These are phyloP conservation scores for Colletotrichum somersetense DNA, from an alignment of 2,329 filamentous ascomycete genomes.

Conservation along the genomic window DNA sequence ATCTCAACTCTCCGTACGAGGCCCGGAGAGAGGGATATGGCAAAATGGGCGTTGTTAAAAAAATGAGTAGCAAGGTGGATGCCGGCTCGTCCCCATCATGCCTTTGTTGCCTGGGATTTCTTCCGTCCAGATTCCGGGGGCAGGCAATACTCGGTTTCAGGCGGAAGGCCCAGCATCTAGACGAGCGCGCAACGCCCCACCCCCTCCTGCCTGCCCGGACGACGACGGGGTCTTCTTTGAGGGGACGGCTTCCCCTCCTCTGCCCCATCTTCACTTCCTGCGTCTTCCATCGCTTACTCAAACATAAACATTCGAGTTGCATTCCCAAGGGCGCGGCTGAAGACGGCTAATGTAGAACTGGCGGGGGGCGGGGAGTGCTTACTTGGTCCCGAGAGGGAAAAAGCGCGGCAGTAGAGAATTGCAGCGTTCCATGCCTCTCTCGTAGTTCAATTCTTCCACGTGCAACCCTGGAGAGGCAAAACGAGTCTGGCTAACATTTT, in stretches of 20 bases:
- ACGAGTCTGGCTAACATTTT: not conserved
- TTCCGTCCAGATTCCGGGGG: not conserved
- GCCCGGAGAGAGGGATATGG: not conserved
- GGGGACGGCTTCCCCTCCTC: not conserved
- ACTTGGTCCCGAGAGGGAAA: not conserved
- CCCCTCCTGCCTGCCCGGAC: not conserved
- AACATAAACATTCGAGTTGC: not conserved
- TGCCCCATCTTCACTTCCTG: too few species aligned
- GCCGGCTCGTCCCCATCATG: not conserved
- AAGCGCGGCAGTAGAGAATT: not conserved
- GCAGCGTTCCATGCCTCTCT: not conserved
- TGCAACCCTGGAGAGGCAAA: slow-evolving; percentile 8
- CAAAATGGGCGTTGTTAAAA: not conserved
- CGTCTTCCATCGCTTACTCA: not conserved
- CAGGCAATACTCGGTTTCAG: slow-evolving; percentile 9
- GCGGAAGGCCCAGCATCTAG: slow-evolving; percentile 16
- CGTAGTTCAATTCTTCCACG: not conserved
- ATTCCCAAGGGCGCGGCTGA: not conserved
- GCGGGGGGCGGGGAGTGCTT: not conserved
- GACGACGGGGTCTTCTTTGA: not conserved
- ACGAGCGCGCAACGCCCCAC: not conserved
- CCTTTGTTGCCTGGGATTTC: not conserved
- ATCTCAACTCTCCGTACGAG: not conserved
- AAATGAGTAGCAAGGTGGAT: not conserved
- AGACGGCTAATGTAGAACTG: not conserved